Evolutionary conservation across 2,329 filamentous ascomycete genomes (phyloP), one percentile per base, ranked within the genome.

Genomic region (Fusarium sp.): DNA sequence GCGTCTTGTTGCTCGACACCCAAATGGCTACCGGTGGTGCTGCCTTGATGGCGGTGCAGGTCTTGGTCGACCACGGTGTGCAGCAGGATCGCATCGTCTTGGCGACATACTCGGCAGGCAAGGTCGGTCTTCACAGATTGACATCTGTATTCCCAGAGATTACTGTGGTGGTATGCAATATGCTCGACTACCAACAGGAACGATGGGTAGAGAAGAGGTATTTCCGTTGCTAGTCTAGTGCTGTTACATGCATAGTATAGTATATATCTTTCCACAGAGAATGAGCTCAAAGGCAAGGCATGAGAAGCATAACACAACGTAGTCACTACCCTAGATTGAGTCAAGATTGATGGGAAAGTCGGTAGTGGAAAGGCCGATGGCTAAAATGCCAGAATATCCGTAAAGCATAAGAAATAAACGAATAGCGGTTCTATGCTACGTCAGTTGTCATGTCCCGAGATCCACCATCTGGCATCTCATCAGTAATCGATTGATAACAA

Each of bases 51-150:
- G 94, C 96, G 1, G 94, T 98, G 43, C 92, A 96, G 76, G 93
- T 98, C n/a, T 83, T 99, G 55, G 89, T 97, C 18, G 96, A 99
- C 78, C 94, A 98, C 76, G 96, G 96, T 13, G 94, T 98, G 9
- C 83, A 88, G 8, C 90, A 96, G 77, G 88, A 93, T 47, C 90
- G 87, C 70, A 97, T 99, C 70, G 93, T 98, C 34, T 91, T 98
- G 78, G 94, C 97, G 41, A 97, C 95, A 5, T 98, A 97, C 78
- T 92, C 93, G 70, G 95, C 94, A 5, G 95, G 95, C 11, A 90
- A 90, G 70, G 89, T 93, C 73, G 96, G 94, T 1, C 79, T 98
- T 66, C 93, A 96, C 76, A 87, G 96, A 68, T 82, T 99, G 74
- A 92, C 93, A 66, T 93, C 91, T 60, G 96, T 97, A 5, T 99